Evolutionary conservation across 345 rosid genomes (phyloP), one percentile per base, ranked within the genome.

Genomic region (Rhodomyrtus tomentosa): DNA sequence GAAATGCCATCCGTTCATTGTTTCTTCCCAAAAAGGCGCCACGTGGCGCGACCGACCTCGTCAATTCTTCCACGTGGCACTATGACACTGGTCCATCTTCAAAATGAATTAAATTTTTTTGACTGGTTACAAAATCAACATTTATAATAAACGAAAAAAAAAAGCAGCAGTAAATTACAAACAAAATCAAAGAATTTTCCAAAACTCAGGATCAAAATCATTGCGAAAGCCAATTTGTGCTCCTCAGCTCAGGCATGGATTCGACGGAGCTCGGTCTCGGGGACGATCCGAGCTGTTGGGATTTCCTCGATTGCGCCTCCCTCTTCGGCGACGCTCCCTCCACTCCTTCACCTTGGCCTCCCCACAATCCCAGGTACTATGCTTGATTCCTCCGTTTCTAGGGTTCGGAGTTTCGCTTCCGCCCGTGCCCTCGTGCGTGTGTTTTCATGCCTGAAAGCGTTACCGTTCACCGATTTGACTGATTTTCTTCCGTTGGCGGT

Each of bases 281-380:
- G 40, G 84, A 82, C 27, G 88, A 86, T 73, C 52, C 50, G 7
- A 51, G 55, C 85, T 84, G 85, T 73, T 90, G 88, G 92, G 89
- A 88, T 84, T 90, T 87, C 73, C 89, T 91, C 84, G 88, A 91
- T 86, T 87, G 81, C 59, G 51, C 72, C 86, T 86, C 88, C 84
- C 38, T 86, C 83, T 85, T 85, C 55, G 85, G 55, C 42, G 83
- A 49, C 29, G 11, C 81, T 29, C 29, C 22, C 48, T 82, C 55
- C 27, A 22, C 83, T 18, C 55, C 32, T 25, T 50, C 40, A 48
- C 55, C 52, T 15, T 21, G 53, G 82, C 86, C 84, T 18, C 50
- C 84, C 84, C 45, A 12, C 53, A 11, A 32, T 42, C 10, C 20
- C 54, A 5, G 62, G 73, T 50, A 32, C n/a, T 3, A 18, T 5